Percentiles rank a stretch among this genome's conserved stretches.
phyloP scores from a whole-genome alignment of 2,329 filamentous ascomycete species.

The Polychaeton citri region DNA sequence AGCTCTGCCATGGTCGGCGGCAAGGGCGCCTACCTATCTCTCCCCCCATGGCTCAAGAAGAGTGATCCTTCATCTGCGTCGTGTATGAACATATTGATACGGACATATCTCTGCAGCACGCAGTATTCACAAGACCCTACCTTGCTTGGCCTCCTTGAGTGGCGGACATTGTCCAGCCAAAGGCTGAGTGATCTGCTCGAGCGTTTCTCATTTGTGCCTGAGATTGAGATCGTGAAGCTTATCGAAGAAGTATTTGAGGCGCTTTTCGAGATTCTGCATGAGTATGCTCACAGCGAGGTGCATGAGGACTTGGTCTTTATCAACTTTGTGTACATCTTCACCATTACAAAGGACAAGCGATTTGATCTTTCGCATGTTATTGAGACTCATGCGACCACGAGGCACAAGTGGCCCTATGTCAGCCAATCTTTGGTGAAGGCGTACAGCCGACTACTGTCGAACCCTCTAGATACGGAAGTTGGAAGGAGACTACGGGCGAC shows the following conservation, averaged over 20 bases:
- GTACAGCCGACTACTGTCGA: conserved; percentile 69
- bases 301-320: conserved; percentile 89
- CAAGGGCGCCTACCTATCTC: conserved; percentile 72
- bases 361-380: conserved; percentile 87
- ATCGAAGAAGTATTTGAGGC: conserved; percentile 79
- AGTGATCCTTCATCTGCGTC: conserved; percentile 60
- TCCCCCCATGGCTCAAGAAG: conserved; percentile 69
- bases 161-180: conserved; percentile 47
- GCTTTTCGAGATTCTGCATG: conserved; percentile 80
- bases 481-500: conserved; percentile 77
- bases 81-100: conserved; percentile 56
- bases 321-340: conserved; percentile 74
- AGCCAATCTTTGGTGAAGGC: conserved; percentile 79
- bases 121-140: conserved; percentile 85
- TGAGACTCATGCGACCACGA: conserved; percentile 75
- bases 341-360: conserved; percentile 84
- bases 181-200: conserved; percentile 63
- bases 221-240: conserved; percentile 95
- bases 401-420: conserved; percentile 87
- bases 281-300: conserved; percentile 81
- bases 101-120: conserved; percentile 88
- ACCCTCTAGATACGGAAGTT: conserved; percentile 68
- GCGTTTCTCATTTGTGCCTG: conserved; percentile 81
- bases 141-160: conserved; percentile 70
- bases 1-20: conserved; percentile 62